Conservation (phyloP, 805 yeast species). For the Wickerhamomyces chaumierensis region DNA sequence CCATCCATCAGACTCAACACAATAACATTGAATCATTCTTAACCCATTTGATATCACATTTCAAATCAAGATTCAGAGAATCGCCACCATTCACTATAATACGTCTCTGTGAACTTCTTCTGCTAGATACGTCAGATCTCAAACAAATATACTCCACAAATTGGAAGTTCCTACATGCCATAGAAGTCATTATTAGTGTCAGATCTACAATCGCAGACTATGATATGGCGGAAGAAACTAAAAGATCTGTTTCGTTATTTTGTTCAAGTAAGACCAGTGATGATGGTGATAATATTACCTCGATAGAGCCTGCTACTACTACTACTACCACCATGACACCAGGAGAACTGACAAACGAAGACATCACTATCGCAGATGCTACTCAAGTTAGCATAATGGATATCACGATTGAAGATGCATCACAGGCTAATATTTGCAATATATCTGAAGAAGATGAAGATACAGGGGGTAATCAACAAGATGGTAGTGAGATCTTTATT, state of each 20-base stretch:
- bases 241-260: neutral
- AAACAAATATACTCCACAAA: constrained; percentile 26
- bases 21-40: too few relatives aligned
- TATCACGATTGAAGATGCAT: constrained; percentile 10
- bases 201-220: constrained; percentile 9
- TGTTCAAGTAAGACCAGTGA: too few relatives aligned
- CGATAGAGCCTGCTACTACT: neutral
- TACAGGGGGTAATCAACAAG: neutral
- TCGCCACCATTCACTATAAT: constrained; percentile 36
- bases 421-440: constrained; percentile 7
- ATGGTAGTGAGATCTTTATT: neutral
- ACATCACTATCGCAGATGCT: constrained; percentile 1
- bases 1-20: too few relatives aligned
- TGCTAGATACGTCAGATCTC: constrained; percentile 22
- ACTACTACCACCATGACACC: too few relatives aligned
- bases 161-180: constrained; percentile 33
- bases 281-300: too few relatives aligned
- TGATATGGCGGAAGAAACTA: neutral
- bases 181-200: constrained; percentile 18
- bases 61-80: constrained; percentile 4
- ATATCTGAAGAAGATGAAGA: too few relatives aligned
- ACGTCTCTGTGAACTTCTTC: constrained; percentile 34
- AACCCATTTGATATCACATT: constrained; percentile 2
- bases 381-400: constrained; percentile 1
- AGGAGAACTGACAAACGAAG: neutral